Conservation (phyloP, 768 basidiomycete species). For the Tubosaeta sp. region DNA sequence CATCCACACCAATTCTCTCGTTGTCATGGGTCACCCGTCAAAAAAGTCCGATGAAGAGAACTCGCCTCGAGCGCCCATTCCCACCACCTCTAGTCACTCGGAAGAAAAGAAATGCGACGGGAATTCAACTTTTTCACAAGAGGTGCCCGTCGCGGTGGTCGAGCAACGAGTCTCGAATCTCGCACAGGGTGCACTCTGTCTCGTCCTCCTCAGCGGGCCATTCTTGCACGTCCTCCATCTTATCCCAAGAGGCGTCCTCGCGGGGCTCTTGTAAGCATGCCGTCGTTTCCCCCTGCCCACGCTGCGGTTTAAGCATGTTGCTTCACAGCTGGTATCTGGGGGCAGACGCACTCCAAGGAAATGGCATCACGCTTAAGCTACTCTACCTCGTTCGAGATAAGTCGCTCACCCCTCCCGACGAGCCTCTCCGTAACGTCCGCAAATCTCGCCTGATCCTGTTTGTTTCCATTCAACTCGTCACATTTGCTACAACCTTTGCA, state of each 20-base stretch:
- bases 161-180: constrained; percentile 94
- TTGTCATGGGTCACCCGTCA: constrained; percentile 53
- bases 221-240: constrained; percentile 75
- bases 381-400: constrained; percentile 76
- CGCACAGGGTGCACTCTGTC: constrained; percentile 72
- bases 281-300: constrained; percentile 20
- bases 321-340: constrained; percentile 85
- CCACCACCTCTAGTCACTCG: constrained; percentile 3
- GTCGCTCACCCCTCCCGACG: constrained; percentile 50
- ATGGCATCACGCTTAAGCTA: constrained; percentile 79
- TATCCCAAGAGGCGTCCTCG: constrained; percentile 80
- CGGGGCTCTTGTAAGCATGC: constrained; percentile 69
- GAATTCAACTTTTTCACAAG: constrained; percentile 25
- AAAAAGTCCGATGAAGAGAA: constrained; percentile 38
- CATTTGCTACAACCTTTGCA: constrained; percentile 85
- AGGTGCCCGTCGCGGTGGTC: constrained; percentile 70
- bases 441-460: constrained; percentile 71
- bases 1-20: constrained; percentile 83
- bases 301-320: background rate
- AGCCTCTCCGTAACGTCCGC: constrained; percentile 75
- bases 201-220: constrained; percentile 77
- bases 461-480: constrained; percentile 68
- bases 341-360: constrained; percentile 69
- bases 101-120: constrained; percentile 21
- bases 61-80: background rate